Conservation (phyloP, 306 rosid species). For the Nissolia schottii region DNA sequence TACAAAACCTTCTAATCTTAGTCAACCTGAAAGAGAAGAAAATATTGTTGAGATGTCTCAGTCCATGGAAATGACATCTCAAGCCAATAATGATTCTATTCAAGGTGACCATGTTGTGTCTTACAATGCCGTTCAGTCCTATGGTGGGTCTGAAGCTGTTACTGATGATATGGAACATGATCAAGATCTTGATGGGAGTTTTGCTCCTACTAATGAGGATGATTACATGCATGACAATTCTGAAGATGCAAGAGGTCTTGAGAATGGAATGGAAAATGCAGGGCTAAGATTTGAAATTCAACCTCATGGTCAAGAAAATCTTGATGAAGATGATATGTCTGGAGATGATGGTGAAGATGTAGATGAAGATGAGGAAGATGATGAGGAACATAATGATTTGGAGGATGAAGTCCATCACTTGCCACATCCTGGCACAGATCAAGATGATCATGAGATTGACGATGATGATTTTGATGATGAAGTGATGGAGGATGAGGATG, state of each 20-base stretch:
- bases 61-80: constrained; percentile 65
- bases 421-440: constrained; percentile 93
- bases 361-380: constrained; percentile 89
- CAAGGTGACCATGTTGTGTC: constrained; percentile 61
- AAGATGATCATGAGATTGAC: constrained; percentile 97
- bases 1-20: constrained; percentile 58
- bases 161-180: constrained; percentile 99
- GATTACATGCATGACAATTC: constrained; percentile 94
- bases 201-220: constrained; percentile 64
- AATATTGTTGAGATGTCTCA: constrained; percentile 60
- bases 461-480: constrained; percentile 99
- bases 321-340: constrained; percentile 95
- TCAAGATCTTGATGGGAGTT: constrained; percentile 82
- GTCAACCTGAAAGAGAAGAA: constrained; percentile 57
- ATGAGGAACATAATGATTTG: constrained; percentile 89
- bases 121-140: constrained; percentile 54
- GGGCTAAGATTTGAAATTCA: constrained; percentile 74
- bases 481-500: constrained; percentile 94
- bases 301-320: constrained; percentile 75
- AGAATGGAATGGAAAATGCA: constrained; percentile 65
- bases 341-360: constrained; percentile 95
- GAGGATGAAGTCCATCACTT: constrained; percentile 85
- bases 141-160: constrained; percentile 93
- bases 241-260: constrained; percentile 76
- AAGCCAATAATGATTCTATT: constrained; percentile 57